Conservation (phyloP, 192 early-diverging fungal species). For the Piromyces finnis region DNA sequence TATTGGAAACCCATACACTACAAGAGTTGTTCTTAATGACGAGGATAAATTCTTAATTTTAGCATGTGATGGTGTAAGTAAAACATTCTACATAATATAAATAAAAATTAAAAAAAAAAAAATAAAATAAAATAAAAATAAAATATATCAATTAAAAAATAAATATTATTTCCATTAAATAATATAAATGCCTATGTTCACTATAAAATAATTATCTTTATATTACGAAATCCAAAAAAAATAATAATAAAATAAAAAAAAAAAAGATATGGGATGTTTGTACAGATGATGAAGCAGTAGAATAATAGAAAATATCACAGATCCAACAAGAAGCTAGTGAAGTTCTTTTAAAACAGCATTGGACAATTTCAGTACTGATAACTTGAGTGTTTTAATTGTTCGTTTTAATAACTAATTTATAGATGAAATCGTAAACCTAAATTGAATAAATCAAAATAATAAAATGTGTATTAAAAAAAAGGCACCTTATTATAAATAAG, state of each 20-base stretch:
- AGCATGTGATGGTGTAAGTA: constrained; percentile 88
- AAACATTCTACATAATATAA: neutral
- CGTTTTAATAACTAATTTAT: constrained; percentile 20
- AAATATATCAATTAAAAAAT: no score
- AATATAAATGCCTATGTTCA: no score
- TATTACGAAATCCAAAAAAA: no score
- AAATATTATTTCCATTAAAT: no score
- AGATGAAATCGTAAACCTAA: no score
- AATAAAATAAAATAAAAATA: no score
- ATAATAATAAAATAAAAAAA: neutral
- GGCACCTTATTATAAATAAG: no score
- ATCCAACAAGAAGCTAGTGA: constrained; percentile 67
- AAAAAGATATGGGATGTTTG: constrained; percentile 91
- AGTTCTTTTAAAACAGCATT: constrained; percentile 69
- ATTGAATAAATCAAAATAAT: no score
- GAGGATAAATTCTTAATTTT: constrained; percentile 73
- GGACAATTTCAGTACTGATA: constrained; percentile 84
- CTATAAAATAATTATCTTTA: no score
- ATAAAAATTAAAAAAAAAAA: no score
- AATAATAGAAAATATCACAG: constrained; percentile 50
- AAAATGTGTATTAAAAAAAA: no score
- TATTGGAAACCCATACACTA: constrained; percentile 88
- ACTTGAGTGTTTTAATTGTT: constrained; percentile 79
- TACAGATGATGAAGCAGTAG: constrained; percentile 79
- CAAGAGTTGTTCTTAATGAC: constrained; percentile 60